Percentiles rank a stretch among this genome's conserved stretches.
phyloP scores from a whole-genome alignment of 192 early-diverging fungal species.

The Coemansia sp. region DNA sequence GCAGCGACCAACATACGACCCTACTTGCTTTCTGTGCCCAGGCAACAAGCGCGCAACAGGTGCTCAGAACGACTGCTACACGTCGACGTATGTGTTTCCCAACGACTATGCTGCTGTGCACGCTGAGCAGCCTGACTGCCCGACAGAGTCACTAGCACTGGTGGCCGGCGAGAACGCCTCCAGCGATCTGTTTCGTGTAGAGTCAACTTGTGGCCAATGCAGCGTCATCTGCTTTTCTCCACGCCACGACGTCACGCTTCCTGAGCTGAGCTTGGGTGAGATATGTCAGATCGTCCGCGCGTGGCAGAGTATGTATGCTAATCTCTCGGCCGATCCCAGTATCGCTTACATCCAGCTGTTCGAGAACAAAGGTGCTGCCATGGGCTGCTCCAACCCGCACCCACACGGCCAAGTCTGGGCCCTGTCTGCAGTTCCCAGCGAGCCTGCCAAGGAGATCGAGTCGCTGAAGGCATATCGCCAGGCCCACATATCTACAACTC shows the following conservation, averaged over 20 bases:
- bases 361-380: conserved; percentile 95
- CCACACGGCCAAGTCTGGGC: conserved; percentile 97
- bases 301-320: conserved; percentile 73
- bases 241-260: conserved; percentile 84
- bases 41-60: conserved; percentile 81
- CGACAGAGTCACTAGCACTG: conserved; percentile 13
- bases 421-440: conserved; percentile 80
- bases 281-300: conserved; percentile 69
- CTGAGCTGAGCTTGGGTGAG: conserved; percentile 76
- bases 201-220: conserved; percentile 76
- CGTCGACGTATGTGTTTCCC: conserved; percentile 80
- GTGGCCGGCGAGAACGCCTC: conserved; percentile 24
- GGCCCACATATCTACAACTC: conserved; percentile 32
- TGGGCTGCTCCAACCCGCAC: conserved; percentile 99
- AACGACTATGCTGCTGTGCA: conserved; percentile 95
- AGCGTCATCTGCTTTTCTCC: conserved; percentile 95
- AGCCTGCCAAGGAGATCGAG: conserved; percentile 73
- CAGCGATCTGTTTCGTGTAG: conserved; percentile 59
- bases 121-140: conserved; percentile 56
- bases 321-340: conserved; percentile 56
- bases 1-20: conserved; percentile 68
- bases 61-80: conserved; percentile 77
- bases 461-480: conserved; percentile 66
- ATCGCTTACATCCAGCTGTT: conserved; percentile 92
- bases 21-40: conserved; percentile 86